Evolutionary conservation across 345 rosid genomes (phyloP).

Genomic region (Stellera chamaejasme): DNA sequence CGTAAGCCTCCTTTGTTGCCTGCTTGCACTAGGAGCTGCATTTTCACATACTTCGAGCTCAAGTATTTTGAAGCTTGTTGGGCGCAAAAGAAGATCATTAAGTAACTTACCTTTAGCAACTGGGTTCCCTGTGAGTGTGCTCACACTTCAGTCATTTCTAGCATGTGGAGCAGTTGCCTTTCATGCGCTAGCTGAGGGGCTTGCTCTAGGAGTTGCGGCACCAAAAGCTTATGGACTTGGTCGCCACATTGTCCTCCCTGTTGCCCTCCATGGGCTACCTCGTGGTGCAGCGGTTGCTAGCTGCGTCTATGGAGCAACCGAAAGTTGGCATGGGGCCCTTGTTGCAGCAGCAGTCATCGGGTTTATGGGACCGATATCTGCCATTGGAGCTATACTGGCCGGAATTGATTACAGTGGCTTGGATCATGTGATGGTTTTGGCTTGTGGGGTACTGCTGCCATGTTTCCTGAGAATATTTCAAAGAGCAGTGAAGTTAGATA

Average conservation of each 20-base stretch:
- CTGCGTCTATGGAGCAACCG: conserved; percentile 87
- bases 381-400: conserved; percentile 83
- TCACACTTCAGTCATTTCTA: conserved; percentile 80
- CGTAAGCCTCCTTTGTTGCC: conserved; percentile 37
- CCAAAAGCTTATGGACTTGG: conserved; percentile 96
- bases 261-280: conserved; percentile 90
- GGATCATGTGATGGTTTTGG: conserved; percentile 87
- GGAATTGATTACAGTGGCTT: conserved; percentile 93
- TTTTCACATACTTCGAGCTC: conserved; percentile 50
- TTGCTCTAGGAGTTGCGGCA: conserved; percentile 97
- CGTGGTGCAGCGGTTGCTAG: conserved; percentile 98
- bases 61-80: conserved; percentile 38
- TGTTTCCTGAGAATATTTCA: conserved; percentile 47
- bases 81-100: conserved; percentile 48
- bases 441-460: conserved; percentile 84
- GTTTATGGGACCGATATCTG: conserved; percentile 83
- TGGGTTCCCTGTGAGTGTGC: conserved; percentile 59
- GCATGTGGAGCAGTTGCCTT: conserved; percentile 85
- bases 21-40: conserved; percentile 57
- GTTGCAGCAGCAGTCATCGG: conserved; percentile 89
- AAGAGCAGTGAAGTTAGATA: conserved; percentile 63
- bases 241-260: conserved; percentile 94
- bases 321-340: conserved; percentile 84
- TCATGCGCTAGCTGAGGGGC: conserved; percentile 97
- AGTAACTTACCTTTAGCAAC: conserved; percentile 36